Base-by-base conservation (phyloP, 164 flowering plant genomes). In the Sextonia rubra region DNA sequence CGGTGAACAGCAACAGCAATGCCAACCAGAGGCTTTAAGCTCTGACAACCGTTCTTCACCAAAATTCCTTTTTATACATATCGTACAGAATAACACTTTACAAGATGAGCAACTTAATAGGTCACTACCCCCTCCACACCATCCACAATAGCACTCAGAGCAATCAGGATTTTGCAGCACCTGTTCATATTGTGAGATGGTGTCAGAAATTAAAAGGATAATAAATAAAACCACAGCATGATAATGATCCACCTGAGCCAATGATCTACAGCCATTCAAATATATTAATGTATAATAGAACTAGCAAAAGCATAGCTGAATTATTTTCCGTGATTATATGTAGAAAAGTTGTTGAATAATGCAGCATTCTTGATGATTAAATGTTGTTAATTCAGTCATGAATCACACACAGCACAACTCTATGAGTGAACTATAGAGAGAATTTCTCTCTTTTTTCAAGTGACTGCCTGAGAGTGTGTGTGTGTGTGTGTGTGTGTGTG, bases 1-100 rank as follows among this genome's bases (percentile, higher is more conserved):
- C 27, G 94, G 97, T 70, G 81, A 80, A 82, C 98, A 93, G 78
- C 90, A 87, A 76, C 90, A 93, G 75, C 98, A 93, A 29, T 77
- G 75, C 98, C 96, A 92, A 44, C 86, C 82, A 77, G 82, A 82
- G 26, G 79, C 58, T 75, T 82, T 86, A 61, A 71, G 71, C 75
- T 79, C 80, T 23, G 76, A 72, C 73, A 85, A 77, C 78, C 67
- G 83, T 67, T 82, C 86, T 73, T 83, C 88, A 47, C 94, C 91
- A 78, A 91, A 64, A 78, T 93, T 91, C 79, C 84, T 81, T 77
- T 79, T 86, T 77, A 93, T 82, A 80, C 98, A 93, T 17, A 67
- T 48, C 15, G 75, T 68, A 83, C 98, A 93, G 71, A 93, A 88
- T 18, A 88, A 75, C 60, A 65, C 74, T 74, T 84, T 82, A 79